Conservation (phyloP, 2,329 filamentous ascomycete species). For the Aulographum hederae region DNA sequence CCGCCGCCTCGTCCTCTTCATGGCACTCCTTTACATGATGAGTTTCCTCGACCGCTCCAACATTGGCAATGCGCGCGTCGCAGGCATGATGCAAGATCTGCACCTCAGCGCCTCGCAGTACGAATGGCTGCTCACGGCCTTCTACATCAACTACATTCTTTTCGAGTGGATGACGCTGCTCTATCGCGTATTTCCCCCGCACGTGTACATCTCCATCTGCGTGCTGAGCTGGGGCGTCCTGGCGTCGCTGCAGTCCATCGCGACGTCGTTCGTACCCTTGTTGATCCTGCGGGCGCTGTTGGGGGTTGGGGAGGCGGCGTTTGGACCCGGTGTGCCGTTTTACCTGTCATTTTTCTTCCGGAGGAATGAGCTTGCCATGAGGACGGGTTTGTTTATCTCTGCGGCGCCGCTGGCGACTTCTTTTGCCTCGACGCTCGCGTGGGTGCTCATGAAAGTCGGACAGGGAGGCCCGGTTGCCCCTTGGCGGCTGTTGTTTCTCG, state of each 20-base stretch:
- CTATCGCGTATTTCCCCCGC: slow-evolving; percentile 39
- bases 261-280: slow-evolving; percentile 31
- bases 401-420: slow-evolving; percentile 44
- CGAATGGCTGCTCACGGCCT: slow-evolving; percentile 42
- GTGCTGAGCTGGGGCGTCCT: slow-evolving; percentile 66
- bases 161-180: slow-evolving; percentile 51
- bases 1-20: slow-evolving; percentile 56
- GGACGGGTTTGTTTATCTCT: slow-evolving; percentile 74
- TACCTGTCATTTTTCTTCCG: slow-evolving; percentile 47
- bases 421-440: slow-evolving; percentile 63
- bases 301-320: slow-evolving; percentile 41
- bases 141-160: slow-evolving; percentile 45
- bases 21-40: slow-evolving; percentile 68
- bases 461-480: slow-evolving; percentile 50
- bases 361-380: slow-evolving; percentile 58
- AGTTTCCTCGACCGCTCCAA: slow-evolving; percentile 58
- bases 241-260: slow-evolving; percentile 48
- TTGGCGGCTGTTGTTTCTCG: slow-evolving; percentile 70
- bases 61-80: slow-evolving; percentile 44
- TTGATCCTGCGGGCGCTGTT: slow-evolving; percentile 41
- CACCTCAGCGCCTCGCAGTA: slow-evolving; percentile 36
- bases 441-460: slow-evolving; percentile 55
- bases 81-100: slow-evolving; percentile 36
- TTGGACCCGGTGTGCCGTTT: slow-evolving; percentile 44
- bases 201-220: slow-evolving; percentile 41